These are phyloP conservation scores for Emericellopsis atlantica DNA, from an alignment of 2,329 filamentous ascomycete species.

Conservation along the genomic window DNA sequence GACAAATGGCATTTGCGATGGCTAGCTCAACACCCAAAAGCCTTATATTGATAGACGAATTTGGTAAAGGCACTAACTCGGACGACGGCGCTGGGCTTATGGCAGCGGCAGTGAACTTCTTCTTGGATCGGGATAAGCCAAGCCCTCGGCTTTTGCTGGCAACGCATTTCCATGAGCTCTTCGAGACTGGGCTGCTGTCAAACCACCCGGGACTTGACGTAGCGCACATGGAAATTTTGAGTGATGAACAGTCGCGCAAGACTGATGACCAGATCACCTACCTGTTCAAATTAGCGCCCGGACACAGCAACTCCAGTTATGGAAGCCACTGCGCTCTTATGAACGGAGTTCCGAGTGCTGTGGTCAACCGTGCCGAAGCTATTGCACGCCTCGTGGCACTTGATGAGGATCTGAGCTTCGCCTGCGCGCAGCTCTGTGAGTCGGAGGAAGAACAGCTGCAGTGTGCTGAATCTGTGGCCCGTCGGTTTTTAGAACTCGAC, in stretches of 20 bases:
- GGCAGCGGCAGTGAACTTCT: constrained; percentile 43
- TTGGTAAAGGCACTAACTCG: constrained; percentile 53
- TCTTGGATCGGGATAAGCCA: constrained; percentile 29
- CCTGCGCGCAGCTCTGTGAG: constrained; percentile 54
- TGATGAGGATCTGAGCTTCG: constrained; percentile 64
- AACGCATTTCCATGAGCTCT: constrained; percentile 60
- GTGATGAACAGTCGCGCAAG: constrained; percentile 37
- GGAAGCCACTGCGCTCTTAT: constrained; percentile 76
- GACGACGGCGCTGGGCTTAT: constrained; percentile 47
- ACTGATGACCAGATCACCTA: constrained; percentile 55
- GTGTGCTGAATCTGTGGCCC: constrained; percentile 49
- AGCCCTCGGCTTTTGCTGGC: constrained; percentile 46
- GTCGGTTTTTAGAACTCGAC: constrained; percentile 35
- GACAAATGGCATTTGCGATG: constrained; percentile 70
- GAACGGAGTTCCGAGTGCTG: constrained; percentile 63
- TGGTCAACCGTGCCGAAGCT: constrained; percentile 65
- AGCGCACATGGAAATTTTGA: constrained; percentile 59
- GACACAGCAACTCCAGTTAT: constrained; percentile 69
- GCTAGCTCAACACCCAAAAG: constrained; percentile 64
- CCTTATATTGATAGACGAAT: constrained; percentile 85
- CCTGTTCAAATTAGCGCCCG: constrained; percentile 57
- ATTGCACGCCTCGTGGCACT: constrained; percentile 55
- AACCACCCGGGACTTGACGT: constrained; percentile 39
- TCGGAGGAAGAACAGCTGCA: constrained; percentile 55
- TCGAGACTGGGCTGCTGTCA: constrained; percentile 47